Evolutionary conservation across 495 filamentous ascomycete genomes (phyloP), one percentile per base, ranked within the genome.

Genomic region (Aspergillus taichungensis): DNA sequence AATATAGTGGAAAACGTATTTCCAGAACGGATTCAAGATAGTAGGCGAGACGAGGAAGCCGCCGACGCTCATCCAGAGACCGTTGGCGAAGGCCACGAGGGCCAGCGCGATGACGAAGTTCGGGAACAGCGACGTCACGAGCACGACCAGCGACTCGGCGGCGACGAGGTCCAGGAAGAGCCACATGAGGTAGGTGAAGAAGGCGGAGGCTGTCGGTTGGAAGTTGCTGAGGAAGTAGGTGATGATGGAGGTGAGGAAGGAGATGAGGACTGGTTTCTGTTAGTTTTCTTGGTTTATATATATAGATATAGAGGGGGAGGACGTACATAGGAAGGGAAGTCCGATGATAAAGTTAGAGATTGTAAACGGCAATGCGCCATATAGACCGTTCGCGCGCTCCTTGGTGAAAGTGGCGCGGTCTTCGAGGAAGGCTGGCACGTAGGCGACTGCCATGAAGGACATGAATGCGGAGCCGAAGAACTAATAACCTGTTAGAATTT

Each of bases 391-490:
- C 13, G 77, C 77, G n/a, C 83, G 77, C 51, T 92, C 87, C 63
- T 89, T 89, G 64, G 75, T 59, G 55, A 77, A 92, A 0, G 77
- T 82, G 3, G 76, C 68, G 36, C 79, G 78, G 56, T 92, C 87
- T 64, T 92, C 87, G 8, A 92, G 69, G 67, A 76, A 92, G n/a
- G 83, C 74, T 0, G 87, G 87, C 6, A 87, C 80, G 57, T 90
- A 91, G 6, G 86, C 87, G 0, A 87, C 83, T 1, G 87, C 87
- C 87, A 92, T 92, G 73, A 92, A 92, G 31, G 80, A 85, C 84
- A 92, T 88, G 69, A 92, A 92, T 0, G 86, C 87, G 0, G 74
- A 79, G 11, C 87, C 85, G 59, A 86, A 89, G 76, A 86, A 83
- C 64, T n/a, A n/a, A n/a, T n/a, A n/a, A n/a, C n/a, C n/a, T n/a